Base-by-base conservation (phyloP, 2,329 filamentous ascomycete species). In the Colletotrichum gigasporum region DNA sequence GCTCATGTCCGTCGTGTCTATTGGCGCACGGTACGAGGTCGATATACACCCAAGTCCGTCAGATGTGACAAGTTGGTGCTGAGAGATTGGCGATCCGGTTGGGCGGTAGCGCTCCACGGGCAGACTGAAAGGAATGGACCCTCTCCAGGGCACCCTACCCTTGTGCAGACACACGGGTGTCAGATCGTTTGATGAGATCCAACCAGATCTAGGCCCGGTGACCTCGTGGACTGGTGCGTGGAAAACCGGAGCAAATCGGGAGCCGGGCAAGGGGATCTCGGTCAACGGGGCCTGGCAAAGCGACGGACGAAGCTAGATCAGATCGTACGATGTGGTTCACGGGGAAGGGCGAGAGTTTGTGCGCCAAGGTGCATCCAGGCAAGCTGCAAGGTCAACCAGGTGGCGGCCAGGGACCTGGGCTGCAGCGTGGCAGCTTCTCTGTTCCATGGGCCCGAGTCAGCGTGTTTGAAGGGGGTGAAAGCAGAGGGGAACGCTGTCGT, bases 151-250 rank as follows among this genome's bases (percentile, higher is more conserved):
- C n/a, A 35, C 53, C 47, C 30, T 53, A 48, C 41, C 61, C 61
- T 60, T 64, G 61, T 41, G 48, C 54, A 59, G 20, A 59, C 55
- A 59, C 45, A 59, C 55, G 55, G 55, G 61, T 64, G 61, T 64
- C 47, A 64, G 61, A 64, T 64, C 61, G 47, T 64, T 60, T 64
- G 55, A 60, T 64, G 55, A 64, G 55, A 64, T 64, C 61, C 55
- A 64, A 64, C 61, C 55, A 60, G 61, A 60, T 64, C 61, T 35
- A 12, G 41, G 56, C 34, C 61, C 48, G 37, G 61, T 64, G 55
- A 60, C 61, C 20, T 60, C 41, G 47, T 53, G 61, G 61, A 53
- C 53, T 60, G 55, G 7, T 34, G 39, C 16, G 37, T 34, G 55
- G 34, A 32, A 60, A 60, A 47, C 47, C 55, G 47, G 47, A 64